Evolutionary conservation across 2,329 filamentous ascomycete genomes (phyloP), one percentile per base, ranked within the genome.

Genomic region (Nothophoma quercina): DNA sequence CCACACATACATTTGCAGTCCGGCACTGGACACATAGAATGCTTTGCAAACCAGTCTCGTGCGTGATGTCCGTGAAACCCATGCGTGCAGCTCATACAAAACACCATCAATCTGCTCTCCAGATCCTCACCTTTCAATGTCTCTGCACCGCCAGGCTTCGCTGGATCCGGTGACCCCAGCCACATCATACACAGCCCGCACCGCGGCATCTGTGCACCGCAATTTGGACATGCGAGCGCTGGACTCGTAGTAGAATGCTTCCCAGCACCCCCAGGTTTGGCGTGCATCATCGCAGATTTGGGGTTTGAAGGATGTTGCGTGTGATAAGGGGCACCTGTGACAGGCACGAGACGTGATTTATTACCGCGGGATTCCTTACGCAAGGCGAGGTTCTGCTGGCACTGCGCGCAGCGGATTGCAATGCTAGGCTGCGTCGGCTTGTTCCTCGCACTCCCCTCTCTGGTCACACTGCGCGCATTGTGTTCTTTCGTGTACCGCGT

Each of bases 401-500:
- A 95, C 75, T 90, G 90, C 39, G 88, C 82, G 74, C 90, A 95
- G 38, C 89, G 85, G 40, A 95, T 82, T 4, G 88, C 85, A 45
- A 93, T 84, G 73, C 91, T 89, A 2, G 84, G 85, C 0, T 71
- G 63, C 0, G 87, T 82, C 1, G 87, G 83, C 51, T 85, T 85
- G 59, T 89, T 81, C 7, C 84, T 82, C n/a, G 84, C 84, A 7
- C 76, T 73, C 32, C 88, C 88, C 45, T 86, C 82, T 45, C 84
- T 83, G 51, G 87, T 85, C 60, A 78, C 75, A 38, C 87, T 88
- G 60, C 83, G 83, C 58, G 86, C 85, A 19, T 88, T 90, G 66
- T 89, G 89, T 69, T 90, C 87, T 55, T 90, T 88, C 61, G 90
- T 88, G 74, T 92, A 93, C 64, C 88, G 88, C 47, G 89, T 88